Evolutionary conservation across 2,329 filamentous ascomycete genomes (phyloP), one percentile per base, ranked within the genome.

Genomic region (Cytospora paraplurivora): DNA sequence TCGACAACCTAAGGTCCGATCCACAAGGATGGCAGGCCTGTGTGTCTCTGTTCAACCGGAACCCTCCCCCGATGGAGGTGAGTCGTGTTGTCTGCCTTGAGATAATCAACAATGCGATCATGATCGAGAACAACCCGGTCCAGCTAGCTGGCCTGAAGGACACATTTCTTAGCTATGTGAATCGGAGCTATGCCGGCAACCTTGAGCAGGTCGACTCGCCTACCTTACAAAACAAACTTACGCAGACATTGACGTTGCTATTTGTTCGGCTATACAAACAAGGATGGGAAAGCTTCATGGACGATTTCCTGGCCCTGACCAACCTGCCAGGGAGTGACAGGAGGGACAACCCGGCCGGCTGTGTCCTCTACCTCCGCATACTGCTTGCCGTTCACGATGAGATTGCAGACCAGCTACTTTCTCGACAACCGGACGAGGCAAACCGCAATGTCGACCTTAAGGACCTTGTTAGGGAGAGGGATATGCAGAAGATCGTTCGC

Each of bases 321-420:
- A 85, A 84, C 65, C 78, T 83, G 34, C 80, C 84, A 32, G 83
- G 86, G 67, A 85, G 85, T 68, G 79, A 81, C 56, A 76, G 77
- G 51, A 84, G 81, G 67, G 87, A 92, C 73, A 97, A 96, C 73
- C 77, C 87, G 44, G 75, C 84, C 1, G 94, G 92, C 4, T 90
- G 95, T 55, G 81, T 93, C 38, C 86, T 99, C 70, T 98, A 97
- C 77, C 84, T 99, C 62, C 90, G 94, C 58, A 87, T 97, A 67
- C 83, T 98, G 54, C 86, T 89, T 68, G 95, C 93, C 38, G 89
- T 99, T 54, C 95, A 99, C 73, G 95, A 99, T 71, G 95, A 99
- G 76, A 97, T 99, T 72, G 95, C 94, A 67, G 95, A 99, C 77
- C 88, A 95, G 70, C 83, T 98, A 68, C 84, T 98, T 59, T 87